phyloP scores from a whole-genome alignment of 169 alveolate species.

The Babesia divergens region DNA sequence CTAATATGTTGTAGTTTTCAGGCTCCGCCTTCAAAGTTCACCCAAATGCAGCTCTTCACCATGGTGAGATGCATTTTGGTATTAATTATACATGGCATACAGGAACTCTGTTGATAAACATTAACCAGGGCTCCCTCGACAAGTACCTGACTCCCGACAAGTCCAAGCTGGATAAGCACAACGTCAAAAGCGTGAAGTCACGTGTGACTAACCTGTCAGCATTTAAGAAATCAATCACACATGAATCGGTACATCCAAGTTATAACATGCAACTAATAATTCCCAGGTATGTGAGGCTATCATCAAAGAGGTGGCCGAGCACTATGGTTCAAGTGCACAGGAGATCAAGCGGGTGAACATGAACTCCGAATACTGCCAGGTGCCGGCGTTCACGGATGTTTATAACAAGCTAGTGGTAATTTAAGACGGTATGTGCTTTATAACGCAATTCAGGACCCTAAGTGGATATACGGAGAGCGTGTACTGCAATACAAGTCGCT shows the following conservation, averaged over 20 bases:
- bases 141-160: conserved; percentile 81
- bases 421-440: neutral
- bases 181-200: conserved; percentile 78
- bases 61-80: conserved; percentile 81
- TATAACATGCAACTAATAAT: neutral
- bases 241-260: conserved; percentile 11
- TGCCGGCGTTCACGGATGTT: conserved; percentile 27
- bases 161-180: conserved; percentile 80
- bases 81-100: conserved; percentile 7
- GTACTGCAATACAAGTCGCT: conserved; percentile 16
- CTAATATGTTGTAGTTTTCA: conserved; percentile 58
- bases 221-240: conserved; percentile 51
- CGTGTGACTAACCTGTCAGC: conserved; percentile 75
- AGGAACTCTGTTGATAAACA: conserved; percentile 85
- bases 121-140: conserved; percentile 67
- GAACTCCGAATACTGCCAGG: conserved; percentile 6
- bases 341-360: conserved; percentile 4
- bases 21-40: conserved; percentile 89
- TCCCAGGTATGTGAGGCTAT: conserved; percentile 47
- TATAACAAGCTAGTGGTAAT: conserved; percentile 45
- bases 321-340: neutral
- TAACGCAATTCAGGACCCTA: conserved; percentile 13
- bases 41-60: conserved; percentile 83
- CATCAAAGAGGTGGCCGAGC: conserved; percentile 28
- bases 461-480: conserved; percentile 60